These are phyloP conservation scores for Penstemon newberryi DNA, from an alignment of 257 asterid species.

Conservation along the genomic window DNA sequence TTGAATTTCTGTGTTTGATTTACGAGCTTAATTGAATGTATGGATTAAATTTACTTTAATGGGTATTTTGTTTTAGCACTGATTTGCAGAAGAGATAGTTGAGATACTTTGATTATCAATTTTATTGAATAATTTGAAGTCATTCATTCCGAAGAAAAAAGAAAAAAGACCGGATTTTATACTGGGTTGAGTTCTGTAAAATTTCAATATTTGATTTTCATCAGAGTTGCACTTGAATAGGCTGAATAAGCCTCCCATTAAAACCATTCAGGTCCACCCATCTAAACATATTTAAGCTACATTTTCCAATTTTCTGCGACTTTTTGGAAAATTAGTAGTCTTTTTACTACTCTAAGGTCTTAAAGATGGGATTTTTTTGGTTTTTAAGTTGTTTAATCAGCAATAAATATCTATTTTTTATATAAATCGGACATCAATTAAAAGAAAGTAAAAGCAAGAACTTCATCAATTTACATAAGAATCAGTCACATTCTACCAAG, in stretches of 20 bases:
- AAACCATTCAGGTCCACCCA: conserved; percentile 61
- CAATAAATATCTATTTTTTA: no score
- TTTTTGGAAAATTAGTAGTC: not conserved
- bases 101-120: conserved; percentile 7
- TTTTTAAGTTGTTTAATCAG: not conserved
- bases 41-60: conserved; percentile 1
- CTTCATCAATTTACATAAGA: no score
- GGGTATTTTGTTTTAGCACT: not conserved
- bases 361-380: not conserved
- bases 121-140: not conserved
- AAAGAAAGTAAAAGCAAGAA: no score
- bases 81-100: conserved; percentile 5
- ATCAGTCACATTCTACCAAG: no score
- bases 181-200: not conserved
- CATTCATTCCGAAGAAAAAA: no score
- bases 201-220: not conserved
- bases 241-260: conserved; percentile 68
- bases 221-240: conserved; percentile 44
- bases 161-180: not conserved
- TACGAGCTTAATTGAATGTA: conserved; percentile 12
- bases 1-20: not conserved
- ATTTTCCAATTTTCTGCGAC: not conserved
- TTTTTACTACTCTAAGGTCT: conserved; percentile 16
- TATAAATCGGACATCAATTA: no score
- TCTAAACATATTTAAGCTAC: not conserved